Evolutionary conservation across 2,329 filamentous ascomycete species (phyloP), one percentile per base, ranked within the genome.

Genomic region (Cladobotryum protrusum): DNA sequence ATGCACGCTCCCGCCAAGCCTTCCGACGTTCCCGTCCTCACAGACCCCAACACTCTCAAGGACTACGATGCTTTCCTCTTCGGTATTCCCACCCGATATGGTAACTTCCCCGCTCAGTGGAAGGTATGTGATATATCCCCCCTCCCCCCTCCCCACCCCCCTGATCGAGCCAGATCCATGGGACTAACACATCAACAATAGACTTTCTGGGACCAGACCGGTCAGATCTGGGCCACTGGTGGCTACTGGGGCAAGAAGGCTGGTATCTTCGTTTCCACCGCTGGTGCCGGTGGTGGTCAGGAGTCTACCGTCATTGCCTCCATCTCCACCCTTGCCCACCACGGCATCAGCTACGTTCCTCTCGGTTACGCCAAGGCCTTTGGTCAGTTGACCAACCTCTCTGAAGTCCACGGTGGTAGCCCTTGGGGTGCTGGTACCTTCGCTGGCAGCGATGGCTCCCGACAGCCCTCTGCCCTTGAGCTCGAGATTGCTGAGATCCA

Each of bases 21-120:
- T 62, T 67, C 78, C 57, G 76, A 81, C 64, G 74, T 93, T 67
- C 79, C 83, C 51, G 68, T 89, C 59, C 76, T 84, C 45, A 67
- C 78, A 15, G 72, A 79, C 63, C 76, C 82, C 5, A 47, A 64
- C 12, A 74, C 68, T 32, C 83, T 96, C 40, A 81, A 84, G 64
- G 56, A 75, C 47, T 97, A 95, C 74, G 91, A 97, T 64, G 93
- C 76, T 59, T 85, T 96, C 76, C 84, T 99, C 57, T 80, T 97
- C 62, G 93, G 93, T 59, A 93, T 97, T 68, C 93, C 93, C 53
- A 99, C 93, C 46, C 83, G 93, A 59, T 99, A 89, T 75, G 93
- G 93, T 62, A 97, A 95, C 82, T 96, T 96, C 79, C 91, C 92
- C 44, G 88, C 86, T 15, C 93, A 99, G 75, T 96, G 87, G 87